phyloP scores from a whole-genome alignment of 208 protist species.

The Crithidia brevicula region DNA sequence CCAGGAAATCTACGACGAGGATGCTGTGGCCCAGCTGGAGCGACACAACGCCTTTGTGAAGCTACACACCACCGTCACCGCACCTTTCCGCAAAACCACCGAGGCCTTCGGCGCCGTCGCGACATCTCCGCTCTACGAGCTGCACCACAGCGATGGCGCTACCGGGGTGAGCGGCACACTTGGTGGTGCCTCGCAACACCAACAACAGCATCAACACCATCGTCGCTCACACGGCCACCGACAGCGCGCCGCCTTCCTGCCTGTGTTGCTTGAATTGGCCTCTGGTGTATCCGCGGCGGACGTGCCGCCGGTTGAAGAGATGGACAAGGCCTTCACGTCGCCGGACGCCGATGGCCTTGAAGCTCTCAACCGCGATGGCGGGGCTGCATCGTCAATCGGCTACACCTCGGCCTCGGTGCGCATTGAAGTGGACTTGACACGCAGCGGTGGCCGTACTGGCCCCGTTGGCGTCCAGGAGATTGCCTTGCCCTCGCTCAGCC shows the following conservation, averaged over 20 bases:
- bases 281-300: slow-evolving; percentile 29
- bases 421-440: slow-evolving; percentile 41
- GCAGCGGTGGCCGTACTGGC: slow-evolving; percentile 14
- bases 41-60: slow-evolving; percentile 37
- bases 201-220: neutral
- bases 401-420: slow-evolving; percentile 35
- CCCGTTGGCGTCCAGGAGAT: slow-evolving; percentile 39
- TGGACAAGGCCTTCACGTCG: slow-evolving; percentile 4
- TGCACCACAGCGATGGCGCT: neutral
- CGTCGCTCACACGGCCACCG: slow-evolving; percentile 6
- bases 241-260: slow-evolving; percentile 47
- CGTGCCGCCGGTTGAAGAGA: slow-evolving; percentile 22
- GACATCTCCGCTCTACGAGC: slow-evolving; percentile 41
- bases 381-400: slow-evolving; percentile 5
- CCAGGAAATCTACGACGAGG: slow-evolving; percentile 47
- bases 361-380: slow-evolving; percentile 21
- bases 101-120: slow-evolving; percentile 54
- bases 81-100: slow-evolving; percentile 31
- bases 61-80: slow-evolving; percentile 39
- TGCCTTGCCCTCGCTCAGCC: slow-evolving; percentile 40
- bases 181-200: neutral
- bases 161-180: neutral
- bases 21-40: slow-evolving; percentile 38
- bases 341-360: neutral
- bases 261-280: slow-evolving; percentile 65